Evolutionary conservation across 2,329 filamentous ascomycete genomes (phyloP), one percentile per base, ranked within the genome.

Genomic region (Colletotrichum destructivum): DNA sequence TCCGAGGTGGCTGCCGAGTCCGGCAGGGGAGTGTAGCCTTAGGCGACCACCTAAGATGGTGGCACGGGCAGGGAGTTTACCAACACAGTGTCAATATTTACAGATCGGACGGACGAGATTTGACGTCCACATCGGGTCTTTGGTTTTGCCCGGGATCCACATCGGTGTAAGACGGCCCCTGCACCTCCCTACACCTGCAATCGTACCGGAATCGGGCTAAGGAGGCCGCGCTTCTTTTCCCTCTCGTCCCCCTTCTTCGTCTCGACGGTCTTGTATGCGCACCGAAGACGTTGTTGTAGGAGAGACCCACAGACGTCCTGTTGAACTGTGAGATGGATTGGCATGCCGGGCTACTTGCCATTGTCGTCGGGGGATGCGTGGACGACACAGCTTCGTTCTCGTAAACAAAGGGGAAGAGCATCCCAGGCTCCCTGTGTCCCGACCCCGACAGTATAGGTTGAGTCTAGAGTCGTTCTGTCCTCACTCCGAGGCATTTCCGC

Each of bases 131-230:
- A 40, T 56, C 8, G 9, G 6, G 42, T 21, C 35, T 40, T 31
- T 49, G 38, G 38, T 35, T 31, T 49, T 57, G 52, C 31, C 46
- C 62, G n/a, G 52, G 62, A 40, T 51, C 67, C 67, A 66, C 67
- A 66, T 56, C 62, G 62, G 62, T 69, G 67, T 66, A 55, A 47
- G 62, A 40, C 26, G 26, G 54, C 66, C 54, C 54, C 15, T 60
- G 66, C 57, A 13, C 65, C 35, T 23, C 13, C 16, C 21, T 9
- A 31, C 40, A 40, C 26, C 49, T 55, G n/a, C 49, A 35, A 35
- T 35, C 8, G 8, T 35, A 35, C 31, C 31, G 31, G 31, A 35
- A 35, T 35, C 8, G 31, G 31, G 31, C 31, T 35, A 8, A 35
- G 31, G 1, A 38, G 35, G 35, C 8, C 8, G 9, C 35, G 35